These are phyloP conservation scores for Adansonia rubrostipa DNA, from an alignment of 441 rosid species.

Conservation along the genomic window DNA sequence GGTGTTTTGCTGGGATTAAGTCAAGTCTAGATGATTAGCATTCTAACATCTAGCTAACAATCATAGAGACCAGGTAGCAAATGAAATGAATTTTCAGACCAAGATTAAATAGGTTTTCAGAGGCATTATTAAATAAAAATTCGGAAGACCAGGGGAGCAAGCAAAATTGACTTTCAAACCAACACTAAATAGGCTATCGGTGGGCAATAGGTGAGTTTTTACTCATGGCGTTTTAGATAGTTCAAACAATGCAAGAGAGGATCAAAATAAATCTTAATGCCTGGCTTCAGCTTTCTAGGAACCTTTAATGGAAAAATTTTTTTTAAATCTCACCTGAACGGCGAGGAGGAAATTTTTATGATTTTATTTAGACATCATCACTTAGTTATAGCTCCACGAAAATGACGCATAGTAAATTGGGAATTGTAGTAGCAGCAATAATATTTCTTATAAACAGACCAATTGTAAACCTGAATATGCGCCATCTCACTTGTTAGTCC, in stretches of 20 bases:
- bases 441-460: not conserved
- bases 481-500: not conserved
- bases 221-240: not conserved
- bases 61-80: not conserved
- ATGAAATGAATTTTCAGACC: not conserved
- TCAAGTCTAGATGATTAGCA: not conserved
- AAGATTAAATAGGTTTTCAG: not conserved
- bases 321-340: not conserved
- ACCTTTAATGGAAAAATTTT: not conserved
- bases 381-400: not conserved
- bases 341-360: not conserved
- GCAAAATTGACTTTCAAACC: not conserved
- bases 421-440: not conserved
- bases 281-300: not conserved
- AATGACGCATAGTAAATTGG: not conserved
- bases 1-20: not conserved
- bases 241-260: not conserved
- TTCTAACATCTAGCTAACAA: not conserved
- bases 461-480: not conserved
- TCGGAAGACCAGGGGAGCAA: not conserved
- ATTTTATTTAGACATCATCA: not conserved
- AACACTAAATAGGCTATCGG: not conserved
- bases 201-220: not conserved
- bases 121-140: not conserved
- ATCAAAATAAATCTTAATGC: not conserved